phyloP scores from a whole-genome alignment of 345 rosid species.

The Eucalyptus sp. region DNA sequence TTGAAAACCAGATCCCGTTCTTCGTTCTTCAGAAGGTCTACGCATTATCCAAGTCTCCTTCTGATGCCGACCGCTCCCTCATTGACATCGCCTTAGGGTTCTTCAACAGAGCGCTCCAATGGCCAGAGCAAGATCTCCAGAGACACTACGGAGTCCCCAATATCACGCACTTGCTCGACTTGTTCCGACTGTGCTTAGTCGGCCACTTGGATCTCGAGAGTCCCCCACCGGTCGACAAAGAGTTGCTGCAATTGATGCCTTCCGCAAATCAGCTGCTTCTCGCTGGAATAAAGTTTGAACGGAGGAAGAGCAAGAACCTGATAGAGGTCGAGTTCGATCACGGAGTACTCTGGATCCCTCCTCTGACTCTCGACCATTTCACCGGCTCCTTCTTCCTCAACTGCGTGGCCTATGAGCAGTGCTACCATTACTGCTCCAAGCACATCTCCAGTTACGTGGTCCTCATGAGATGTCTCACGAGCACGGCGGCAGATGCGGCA shows the following conservation, averaged over 20 bases:
- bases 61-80: too few species aligned
- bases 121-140: too few species aligned
- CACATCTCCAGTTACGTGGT: background rate
- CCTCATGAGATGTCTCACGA: background rate
- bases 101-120: too few species aligned
- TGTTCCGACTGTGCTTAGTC: background rate
- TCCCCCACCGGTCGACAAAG: background rate
- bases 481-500: accelerated
- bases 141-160: too few species aligned
- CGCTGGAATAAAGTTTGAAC: background rate
- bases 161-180: too few species aligned
- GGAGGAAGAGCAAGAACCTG: background rate
- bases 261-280: background rate
- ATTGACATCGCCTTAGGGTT: too few species aligned
- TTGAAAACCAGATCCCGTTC: too few species aligned
- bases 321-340: background rate
- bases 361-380: background rate
- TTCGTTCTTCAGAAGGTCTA: too few species aligned
- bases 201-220: background rate
- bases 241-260: background rate
- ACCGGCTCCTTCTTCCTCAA: background rate
- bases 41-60: too few species aligned
- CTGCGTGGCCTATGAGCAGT: background rate
- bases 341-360: background rate
- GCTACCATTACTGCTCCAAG: background rate